These are phyloP conservation scores for Microstegium vimineum DNA, from an alignment of 176 grass and related monocot genomes.

Conservation along the genomic window DNA sequence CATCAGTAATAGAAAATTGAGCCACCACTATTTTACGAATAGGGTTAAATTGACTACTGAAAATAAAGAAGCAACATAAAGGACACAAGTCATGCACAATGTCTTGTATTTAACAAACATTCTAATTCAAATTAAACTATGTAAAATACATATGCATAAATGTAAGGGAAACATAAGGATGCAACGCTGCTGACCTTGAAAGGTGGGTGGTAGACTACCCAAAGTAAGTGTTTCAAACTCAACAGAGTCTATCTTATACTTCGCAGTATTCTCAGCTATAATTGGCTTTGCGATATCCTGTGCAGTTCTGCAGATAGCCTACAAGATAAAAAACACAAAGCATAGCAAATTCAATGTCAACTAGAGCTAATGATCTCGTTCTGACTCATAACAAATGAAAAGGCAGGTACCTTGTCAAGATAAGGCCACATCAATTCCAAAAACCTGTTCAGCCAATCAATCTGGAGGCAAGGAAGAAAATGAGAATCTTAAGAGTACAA, in stretches of 20 bases:
- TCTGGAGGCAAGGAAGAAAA: slow-evolving; percentile 41
- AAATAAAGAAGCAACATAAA: not conserved
- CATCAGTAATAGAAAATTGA: not conserved
- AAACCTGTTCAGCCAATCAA: slow-evolving; percentile 98
- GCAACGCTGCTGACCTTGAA: slow-evolving; percentile 65
- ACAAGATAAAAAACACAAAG: slow-evolving; percentile 19
- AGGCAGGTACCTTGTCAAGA: slow-evolving; percentile 74
- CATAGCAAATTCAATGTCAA: slow-evolving; percentile 17
- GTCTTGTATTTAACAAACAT: not conserved
- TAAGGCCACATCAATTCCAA: slow-evolving; percentile 90
- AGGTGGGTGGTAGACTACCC: slow-evolving; percentile 79
- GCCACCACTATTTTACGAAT: not conserved
- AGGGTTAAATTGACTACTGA: not conserved
- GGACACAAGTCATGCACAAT: too few relatives aligned
- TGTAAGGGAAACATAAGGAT: not conserved
- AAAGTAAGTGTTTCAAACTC: slow-evolving; percentile 85
- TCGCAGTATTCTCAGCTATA: slow-evolving; percentile 68
- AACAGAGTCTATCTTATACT: slow-evolving; percentile 89
- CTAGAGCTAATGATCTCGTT: slow-evolving; percentile 5
- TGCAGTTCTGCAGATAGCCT: slow-evolving; percentile 92
- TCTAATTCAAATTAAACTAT: not conserved
- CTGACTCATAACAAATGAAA: not conserved
- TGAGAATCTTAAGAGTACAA: slow-evolving; percentile 2
- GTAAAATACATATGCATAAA: not conserved
- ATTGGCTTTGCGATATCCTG: slow-evolving; percentile 81